Conservation (phyloP, 1,139 yeast species). For the Debaryomycetaceae sp. region DNA sequence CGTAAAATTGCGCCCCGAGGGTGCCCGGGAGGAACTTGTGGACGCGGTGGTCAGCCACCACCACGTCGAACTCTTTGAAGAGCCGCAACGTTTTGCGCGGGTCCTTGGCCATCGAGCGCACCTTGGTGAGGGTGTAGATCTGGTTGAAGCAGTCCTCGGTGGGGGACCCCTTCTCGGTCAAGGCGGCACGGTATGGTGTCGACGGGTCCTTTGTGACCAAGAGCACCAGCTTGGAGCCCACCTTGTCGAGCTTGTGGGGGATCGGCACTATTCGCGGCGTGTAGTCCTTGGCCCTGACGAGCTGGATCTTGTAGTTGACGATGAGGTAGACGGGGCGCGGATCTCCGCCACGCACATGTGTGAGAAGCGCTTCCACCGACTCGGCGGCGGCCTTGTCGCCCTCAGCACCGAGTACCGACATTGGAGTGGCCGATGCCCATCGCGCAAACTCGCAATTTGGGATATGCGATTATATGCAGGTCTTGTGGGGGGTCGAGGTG, state of each 20-base stretch:
- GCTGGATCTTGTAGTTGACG: conserved; percentile 48
- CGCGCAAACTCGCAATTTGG: too few species aligned
- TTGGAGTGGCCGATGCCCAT: too few species aligned
- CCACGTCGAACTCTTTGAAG: conserved; percentile 58
- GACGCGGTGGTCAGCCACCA: conserved; percentile 62
- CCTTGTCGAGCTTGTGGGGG: conserved; percentile 44
- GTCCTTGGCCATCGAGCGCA: conserved; percentile 44
- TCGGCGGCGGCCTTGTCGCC: conserved; percentile 22
- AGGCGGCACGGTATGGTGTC: conserved; percentile 43
- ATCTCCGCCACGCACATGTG: conserved; percentile 23
- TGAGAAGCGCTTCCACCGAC: conserved; percentile 33
- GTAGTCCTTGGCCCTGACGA: conserved; percentile 48
- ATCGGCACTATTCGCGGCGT: conserved; percentile 65
- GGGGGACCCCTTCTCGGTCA: conserved; percentile 44
- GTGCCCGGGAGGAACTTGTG: conserved; percentile 54
- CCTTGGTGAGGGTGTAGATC: conserved; percentile 52
- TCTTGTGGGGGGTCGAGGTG: too few species aligned
- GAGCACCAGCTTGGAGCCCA: conserved; percentile 47
- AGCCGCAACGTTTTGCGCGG: conserved; percentile 41
- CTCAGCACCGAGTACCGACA: conserved; percentile 22
- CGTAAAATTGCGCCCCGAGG: conserved; percentile 53
- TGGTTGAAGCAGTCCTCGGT: conserved; percentile 59
- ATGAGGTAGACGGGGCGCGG: conserved; percentile 50
- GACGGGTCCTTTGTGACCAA: conserved; percentile 70
- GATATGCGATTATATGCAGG: too few species aligned